Evolutionary conservation across 345 rosid genomes (phyloP), one percentile per base, ranked within the genome.

Genomic region (Arabis hirsuta): DNA sequence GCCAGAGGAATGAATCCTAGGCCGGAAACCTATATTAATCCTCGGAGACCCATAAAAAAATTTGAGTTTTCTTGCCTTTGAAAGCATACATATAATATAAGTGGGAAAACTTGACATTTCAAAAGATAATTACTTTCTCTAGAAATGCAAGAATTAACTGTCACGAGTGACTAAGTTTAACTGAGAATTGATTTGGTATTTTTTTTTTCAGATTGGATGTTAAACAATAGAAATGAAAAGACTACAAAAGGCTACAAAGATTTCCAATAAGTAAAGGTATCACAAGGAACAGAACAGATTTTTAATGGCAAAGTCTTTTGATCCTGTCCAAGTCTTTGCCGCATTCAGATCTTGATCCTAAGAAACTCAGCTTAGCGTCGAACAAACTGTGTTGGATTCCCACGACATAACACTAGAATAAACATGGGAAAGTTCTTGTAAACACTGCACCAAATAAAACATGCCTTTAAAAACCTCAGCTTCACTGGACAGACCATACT

Each of bases 351-450:
- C 73, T 34, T 59, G 68, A 67, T 74, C 67, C 48, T 74, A 59
- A 62, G 19, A 69, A 62, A 60, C 74, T 46, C 45, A 61, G 24
- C 68, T 43, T 53, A 60, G 50, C 73, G 47, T 48, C 38, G 32
- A 62, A 62, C 74, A 76, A 62, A 76, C 65, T 46, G 41, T 69
- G 65, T 55, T 47, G 74, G 74, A 54, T 61, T 69, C 65, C 79
- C 63, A 2, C 65, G 19, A 43, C 12, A 24, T 43, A 61, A 24
- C 73, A 53, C 69, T 67, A 34, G 41, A 63, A 26, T 62, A 76
- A 76, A 76, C 71, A 76, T 55, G 59, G 71, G 65, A 42, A 50
- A 69, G 59, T 48, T 76, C 71, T 76, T 62, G 74, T 76, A 69
- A 69, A 55, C 79, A 69, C 75, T 76, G 79, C 66, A 69, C 53